These are phyloP conservation scores for Umbellularia californica DNA, from an alignment of 164 flowering plant species.

Conservation along the genomic window DNA sequence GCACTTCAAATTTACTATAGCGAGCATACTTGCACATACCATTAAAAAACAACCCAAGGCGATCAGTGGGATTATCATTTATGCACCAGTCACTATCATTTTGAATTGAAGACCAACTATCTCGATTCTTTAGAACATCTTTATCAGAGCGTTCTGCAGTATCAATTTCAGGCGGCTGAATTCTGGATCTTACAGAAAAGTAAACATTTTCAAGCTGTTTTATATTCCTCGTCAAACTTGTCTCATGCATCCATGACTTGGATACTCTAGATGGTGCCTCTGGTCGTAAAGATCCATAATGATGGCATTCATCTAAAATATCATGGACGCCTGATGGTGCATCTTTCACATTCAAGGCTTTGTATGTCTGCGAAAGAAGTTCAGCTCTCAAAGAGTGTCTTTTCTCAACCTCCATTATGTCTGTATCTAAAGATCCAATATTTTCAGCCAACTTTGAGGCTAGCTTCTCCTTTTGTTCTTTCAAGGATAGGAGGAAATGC, in stretches of 20 bases:
- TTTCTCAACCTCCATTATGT: constrained; percentile 65
- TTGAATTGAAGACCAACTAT: constrained; percentile 19
- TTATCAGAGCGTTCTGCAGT: constrained; percentile 34
- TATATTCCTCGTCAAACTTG: constrained; percentile 51
- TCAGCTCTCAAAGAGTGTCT: constrained; percentile 28
- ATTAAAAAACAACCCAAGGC: constrained; percentile 68
- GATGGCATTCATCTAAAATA: constrained; percentile 9
- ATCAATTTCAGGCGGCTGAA: constrained; percentile 39
- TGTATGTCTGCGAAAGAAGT: constrained; percentile 14
- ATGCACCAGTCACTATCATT: constrained; percentile 16
- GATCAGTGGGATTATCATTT: constrained; percentile 34
- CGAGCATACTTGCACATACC: constrained; percentile 96
- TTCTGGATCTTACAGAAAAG: constrained; percentile 68
- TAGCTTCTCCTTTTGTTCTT: constrained; percentile 60
- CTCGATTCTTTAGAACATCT: constrained; percentile 45
- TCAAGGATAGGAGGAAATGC: constrained; percentile 62
- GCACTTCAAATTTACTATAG: constrained; percentile 70
- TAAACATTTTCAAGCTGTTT: constrained; percentile 83
- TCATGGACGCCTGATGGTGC: not conserved
- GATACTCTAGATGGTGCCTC: constrained; percentile 17
- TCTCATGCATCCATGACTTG: constrained; percentile 25
- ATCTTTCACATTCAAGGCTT: constrained; percentile 20
- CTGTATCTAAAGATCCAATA: constrained; percentile 57
- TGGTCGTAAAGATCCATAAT: constrained; percentile 17
- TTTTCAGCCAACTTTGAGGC: constrained; percentile 58